Evolutionary conservation across 768 basidiomycete genomes (phyloP), one percentile per base, ranked within the genome.

Genomic region (Dioszegia crocea): DNA sequence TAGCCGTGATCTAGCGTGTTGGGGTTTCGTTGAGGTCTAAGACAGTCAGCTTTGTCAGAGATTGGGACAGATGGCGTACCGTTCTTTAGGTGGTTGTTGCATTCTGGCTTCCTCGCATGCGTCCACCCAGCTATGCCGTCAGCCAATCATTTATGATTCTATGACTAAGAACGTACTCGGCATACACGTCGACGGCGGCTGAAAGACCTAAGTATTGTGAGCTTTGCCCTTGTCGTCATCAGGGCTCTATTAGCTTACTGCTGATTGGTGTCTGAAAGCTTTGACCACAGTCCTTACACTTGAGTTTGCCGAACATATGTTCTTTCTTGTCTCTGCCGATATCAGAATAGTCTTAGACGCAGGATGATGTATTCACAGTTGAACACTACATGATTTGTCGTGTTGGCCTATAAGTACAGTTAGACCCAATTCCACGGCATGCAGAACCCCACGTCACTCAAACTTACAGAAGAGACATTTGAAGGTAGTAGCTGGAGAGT

Each of bases 201-300:
- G 48, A 47, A 10, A 60, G 45, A 26, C 61, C 67, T 70, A 26
- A 24, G 23, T 19, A 6, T 19, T 26, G 56, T 60, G 48, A 60
- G 40, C 40, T 17, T 57, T n/a, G 23, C 33, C 40, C 11, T 39
- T 31, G 16, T 24, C 11, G 14, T 47, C 17, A 45, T 19, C 33
- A 19, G 46, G 39, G 41, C 11, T 23, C 21, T 51, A 9, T 11
- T 14, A 26, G 52, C 61, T 44, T 56, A 81, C 61, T 65, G 86
- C 90, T 91, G 83, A 54, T 88, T 87, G 77, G 94, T 87, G 70
- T 89, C 81, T 92, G 60, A 93, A 90, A 70, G 88, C 86, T 74
- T 91, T 96, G 71, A 89, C 89, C 55, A 88, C 94, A 62, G 87
- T 90, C 54, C 89, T 75, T 75, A 59, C 75, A 76, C n/a, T 59